phyloP scores from a whole-genome alignment of 2,329 filamentous ascomycete species.

The Sphaerulina populicola region DNA sequence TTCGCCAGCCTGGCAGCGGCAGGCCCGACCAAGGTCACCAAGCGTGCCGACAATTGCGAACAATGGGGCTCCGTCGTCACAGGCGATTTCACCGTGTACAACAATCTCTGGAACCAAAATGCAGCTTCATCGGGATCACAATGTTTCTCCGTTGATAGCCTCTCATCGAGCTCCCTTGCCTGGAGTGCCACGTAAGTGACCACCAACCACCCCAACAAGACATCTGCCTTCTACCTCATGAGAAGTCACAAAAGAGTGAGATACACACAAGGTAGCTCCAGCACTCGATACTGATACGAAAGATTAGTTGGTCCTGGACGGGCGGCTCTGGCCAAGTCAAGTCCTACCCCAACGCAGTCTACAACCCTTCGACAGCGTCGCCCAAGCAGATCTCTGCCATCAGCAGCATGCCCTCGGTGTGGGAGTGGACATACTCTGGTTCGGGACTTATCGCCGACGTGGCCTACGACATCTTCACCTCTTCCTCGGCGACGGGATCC shows the following conservation, averaged over 20 bases:
- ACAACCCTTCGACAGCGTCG: conserved; percentile 22
- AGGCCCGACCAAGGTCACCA: not conserved
- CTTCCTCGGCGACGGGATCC: conserved; percentile 38
- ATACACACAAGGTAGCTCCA: no score
- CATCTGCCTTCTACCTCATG: not conserved
- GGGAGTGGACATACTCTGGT: conserved; percentile 46
- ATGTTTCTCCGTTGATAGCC: conserved; percentile 39
- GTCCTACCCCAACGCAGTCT: conserved; percentile 39
- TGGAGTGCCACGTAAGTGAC: conserved; percentile 39
- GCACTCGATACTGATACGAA: conserved; percentile 19
- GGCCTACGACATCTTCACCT: conserved; percentile 51
- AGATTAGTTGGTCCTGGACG: conserved; percentile 29
- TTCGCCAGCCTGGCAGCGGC: not conserved
- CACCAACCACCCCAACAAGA: not conserved
- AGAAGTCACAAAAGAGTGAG: no score
- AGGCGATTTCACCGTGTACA: conserved; percentile 33
- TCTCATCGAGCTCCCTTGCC: conserved; percentile 33
- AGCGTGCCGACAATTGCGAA: conserved; percentile 23
- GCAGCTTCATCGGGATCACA: conserved; percentile 39
- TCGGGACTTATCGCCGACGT: conserved; percentile 49
- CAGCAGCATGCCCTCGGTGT: conserved; percentile 38
- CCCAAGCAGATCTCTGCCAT: conserved; percentile 28
- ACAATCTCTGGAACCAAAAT: conserved; percentile 40
- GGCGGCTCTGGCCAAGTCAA: conserved; percentile 34
- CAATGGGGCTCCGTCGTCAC: conserved; percentile 27